Base-by-base conservation (phyloP, 257 asterid genomes). In the Echites panduratus region DNA sequence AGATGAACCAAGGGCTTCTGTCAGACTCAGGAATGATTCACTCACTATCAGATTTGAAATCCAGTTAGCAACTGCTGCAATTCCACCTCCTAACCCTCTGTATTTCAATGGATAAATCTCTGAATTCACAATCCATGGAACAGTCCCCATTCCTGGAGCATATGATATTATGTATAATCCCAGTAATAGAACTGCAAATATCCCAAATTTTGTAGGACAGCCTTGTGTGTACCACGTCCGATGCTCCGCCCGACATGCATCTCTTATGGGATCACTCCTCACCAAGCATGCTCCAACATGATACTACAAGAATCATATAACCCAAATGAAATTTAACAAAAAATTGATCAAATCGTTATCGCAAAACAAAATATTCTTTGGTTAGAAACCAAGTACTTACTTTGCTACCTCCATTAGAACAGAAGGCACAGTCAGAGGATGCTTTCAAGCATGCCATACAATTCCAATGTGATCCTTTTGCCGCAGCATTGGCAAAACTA, bases 1-100 rank as follows among this genome's bases (percentile, higher is more conserved):
- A 1, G 87, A 79, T 0, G 95, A 74, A 20, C 95, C 95, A 1
- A 89, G 75, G 0, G 83, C 86, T 48, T 89, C 89, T 0, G 97
- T 89, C 17, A 92, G 73, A 5, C 92, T 83, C 61, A 89, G 77
- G 87, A 92, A 92, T 17, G 97, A 78, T 78, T 85, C 88, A 2
- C 95, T 87, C 45, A 92, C 96, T 0, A 92, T 81, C 13, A 92
- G 87, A 78, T 91, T 91, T 0, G 96, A 86, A 10, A 86, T 79
- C 97, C 96, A 91, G 13, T 91, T 89, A 3, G 91, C 72, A n/a
- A 91, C 96, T 0, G 97, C 95, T 0, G 96, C 97, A 2, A 88
- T 91, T 6, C 97, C 97, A 32, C 97, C 96, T 7, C 96, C 91
- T 12, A 88, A 73, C 4, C 97, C 97, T 75, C 95, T 77, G 44